Base-by-base conservation (phyloP, 179 eudicot genomes). In the Heliamphora pulchella region DNA sequence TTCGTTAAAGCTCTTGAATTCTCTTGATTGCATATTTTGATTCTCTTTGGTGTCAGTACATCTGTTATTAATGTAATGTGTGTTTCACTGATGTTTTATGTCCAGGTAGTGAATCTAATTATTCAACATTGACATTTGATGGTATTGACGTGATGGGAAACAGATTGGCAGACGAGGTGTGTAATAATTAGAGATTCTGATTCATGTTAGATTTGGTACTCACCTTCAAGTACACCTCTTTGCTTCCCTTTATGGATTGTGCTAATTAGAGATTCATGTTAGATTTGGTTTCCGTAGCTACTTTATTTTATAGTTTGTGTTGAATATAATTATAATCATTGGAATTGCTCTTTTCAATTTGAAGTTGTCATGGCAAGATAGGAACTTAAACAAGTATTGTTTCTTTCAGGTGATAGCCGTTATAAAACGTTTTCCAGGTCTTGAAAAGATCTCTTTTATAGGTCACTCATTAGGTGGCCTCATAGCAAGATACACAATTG, bases 61-160 rank as follows among this genome's bases (percentile, higher is more conserved):
- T 67, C 48, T 71, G 20, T 78, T 82, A 62, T 14, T 31, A 63
- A 53, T n/a, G 48, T 66, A 41, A 50, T 51, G 22, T 22, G 62
- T 20, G 17, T 64, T 39, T 18, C 17, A 63, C 59, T 44, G 11
- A 14, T 5, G 17, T 55, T 53, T 59, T 76, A 71, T 87, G 53
- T 85, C 73, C 90, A 95, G 97, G 97, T 82, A 91, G 97, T 84
- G 89, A 91, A 78, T 64, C 88, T 47, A 95, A 95, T 78, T 80
- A 85, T 72, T 78, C 92, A 69, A 79, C 80, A 57, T 81, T 90
- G 85, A 96, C 99, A 48, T 89, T 96, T 81, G 93, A 96, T 82
- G 99, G 99, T 20, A 90, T 96, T 84, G 99, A 96, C 81, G 90
- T 89, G 13, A 92, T 94, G 97, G 99, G 96, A 70, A 89, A 84